phyloP scores from a whole-genome alignment of 2,329 filamentous ascomycete species.

The Diaporthe ampelina region DNA sequence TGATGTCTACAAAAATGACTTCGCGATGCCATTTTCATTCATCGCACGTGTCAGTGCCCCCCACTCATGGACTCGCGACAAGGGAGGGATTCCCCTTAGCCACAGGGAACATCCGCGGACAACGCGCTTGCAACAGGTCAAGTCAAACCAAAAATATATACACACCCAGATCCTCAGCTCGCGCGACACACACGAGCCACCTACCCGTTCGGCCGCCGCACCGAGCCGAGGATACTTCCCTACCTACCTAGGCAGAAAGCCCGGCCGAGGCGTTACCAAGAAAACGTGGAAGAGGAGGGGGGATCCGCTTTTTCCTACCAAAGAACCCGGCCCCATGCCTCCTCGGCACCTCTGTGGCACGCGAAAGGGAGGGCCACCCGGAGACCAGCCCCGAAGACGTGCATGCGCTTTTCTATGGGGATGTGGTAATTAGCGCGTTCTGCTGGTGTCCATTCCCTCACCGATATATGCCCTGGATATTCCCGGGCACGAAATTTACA shows the following conservation, averaged over 20 bases:
- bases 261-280: neutral
- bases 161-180: too few species aligned
- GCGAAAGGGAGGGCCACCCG: neutral
- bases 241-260: neutral
- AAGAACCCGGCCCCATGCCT: neutral
- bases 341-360: too few species aligned
- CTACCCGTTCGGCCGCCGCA: neutral
- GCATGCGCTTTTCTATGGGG: neutral
- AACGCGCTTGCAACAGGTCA: neutral
- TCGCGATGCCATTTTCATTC: neutral
- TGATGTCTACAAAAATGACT: neutral
- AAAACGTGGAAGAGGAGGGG: neutral
- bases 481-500: neutral
- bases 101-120: neutral
- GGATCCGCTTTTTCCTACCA: neutral
- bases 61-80: neutral
- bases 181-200: too few species aligned
- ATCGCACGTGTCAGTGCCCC: neutral
- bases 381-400: slow-evolving; percentile 4
- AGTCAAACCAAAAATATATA: neutral
- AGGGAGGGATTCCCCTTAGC: too few species aligned
- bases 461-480: neutral
- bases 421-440: neutral
- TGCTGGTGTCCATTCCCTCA: neutral
- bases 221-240: neutral